Conservation (phyloP, 2,329 filamentous ascomycete genomes). For the Penicillium sp. region DNA sequence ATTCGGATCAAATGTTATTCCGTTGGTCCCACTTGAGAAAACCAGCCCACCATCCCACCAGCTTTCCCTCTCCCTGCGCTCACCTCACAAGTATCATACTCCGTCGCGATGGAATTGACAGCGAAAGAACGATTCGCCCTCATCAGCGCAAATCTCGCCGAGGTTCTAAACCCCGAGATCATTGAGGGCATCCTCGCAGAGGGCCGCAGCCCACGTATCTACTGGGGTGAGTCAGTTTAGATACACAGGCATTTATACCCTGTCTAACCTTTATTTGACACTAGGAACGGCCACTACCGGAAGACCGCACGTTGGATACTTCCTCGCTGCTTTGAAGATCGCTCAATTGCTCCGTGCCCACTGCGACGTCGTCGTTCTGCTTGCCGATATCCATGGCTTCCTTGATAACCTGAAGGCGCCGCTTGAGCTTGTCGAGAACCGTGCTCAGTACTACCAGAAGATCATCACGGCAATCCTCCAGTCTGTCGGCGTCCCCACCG, state of each 20-base stretch:
- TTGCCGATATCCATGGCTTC: conserved; percentile 63
- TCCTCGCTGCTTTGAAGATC: conserved; percentile 80
- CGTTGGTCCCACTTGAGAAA: not conserved
- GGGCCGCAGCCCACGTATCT: conserved; percentile 31
- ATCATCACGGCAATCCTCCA: conserved; percentile 73
- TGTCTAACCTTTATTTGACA: not conserved
- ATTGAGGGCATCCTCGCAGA: conserved; percentile 32
- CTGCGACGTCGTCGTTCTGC: conserved; percentile 76
- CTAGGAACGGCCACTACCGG: conserved; percentile 4
- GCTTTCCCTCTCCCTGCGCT: not conserved
- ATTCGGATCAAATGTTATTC: not conserved
- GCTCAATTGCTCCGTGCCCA: conserved; percentile 82
- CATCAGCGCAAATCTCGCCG: conserved; percentile 77
- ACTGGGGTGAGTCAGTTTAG: conserved; percentile 30
- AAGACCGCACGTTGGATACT: conserved; percentile 79
- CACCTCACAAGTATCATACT: not conserved
- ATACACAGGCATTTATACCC: not conserved
- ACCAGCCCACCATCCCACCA: not conserved
- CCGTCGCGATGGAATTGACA: not conserved
- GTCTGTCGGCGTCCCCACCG: conserved; percentile 74
- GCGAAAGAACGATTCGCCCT: conserved; percentile 44
- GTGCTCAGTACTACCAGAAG: conserved; percentile 79
- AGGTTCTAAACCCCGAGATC: conserved; percentile 71
- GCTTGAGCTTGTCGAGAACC: conserved; percentile 78
- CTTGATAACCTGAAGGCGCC: conserved; percentile 67